Conservation (phyloP, 371 early-diverging fungal species). For the Massospora cicadina region DNA sequence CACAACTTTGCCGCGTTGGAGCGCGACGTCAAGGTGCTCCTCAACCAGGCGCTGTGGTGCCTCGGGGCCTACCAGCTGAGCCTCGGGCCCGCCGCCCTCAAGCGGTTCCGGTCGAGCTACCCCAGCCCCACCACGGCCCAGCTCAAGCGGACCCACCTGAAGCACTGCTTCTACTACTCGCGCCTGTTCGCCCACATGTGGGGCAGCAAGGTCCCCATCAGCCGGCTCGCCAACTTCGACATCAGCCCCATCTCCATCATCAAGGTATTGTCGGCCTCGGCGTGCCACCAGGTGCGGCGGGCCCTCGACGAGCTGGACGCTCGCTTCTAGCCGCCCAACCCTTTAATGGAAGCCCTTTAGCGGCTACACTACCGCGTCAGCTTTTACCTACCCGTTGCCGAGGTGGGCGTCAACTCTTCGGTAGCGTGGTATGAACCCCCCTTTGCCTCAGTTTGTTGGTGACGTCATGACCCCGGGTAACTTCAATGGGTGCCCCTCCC, state of each 20-base stretch:
- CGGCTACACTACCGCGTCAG: too few relatives aligned
- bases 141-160: not conserved
- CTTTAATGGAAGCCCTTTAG: too few relatives aligned
- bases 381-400: too few relatives aligned
- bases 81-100: not conserved
- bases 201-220: not conserved
- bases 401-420: too few relatives aligned
- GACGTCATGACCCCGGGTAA: too few relatives aligned
- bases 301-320: not conserved
- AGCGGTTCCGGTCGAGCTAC: not conserved
- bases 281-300: not conserved
- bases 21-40: not conserved
- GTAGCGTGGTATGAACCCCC: too few relatives aligned
- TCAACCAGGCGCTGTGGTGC: not conserved
- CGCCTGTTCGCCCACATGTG: not conserved
- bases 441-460: too few relatives aligned
- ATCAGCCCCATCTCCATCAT: not conserved
- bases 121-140: not conserved
- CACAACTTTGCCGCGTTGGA: not conserved
- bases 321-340: not conserved
- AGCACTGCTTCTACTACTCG: not conserved
- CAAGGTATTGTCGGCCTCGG: not conserved
- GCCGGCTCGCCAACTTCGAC: not conserved
- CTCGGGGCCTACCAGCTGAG: not conserved
- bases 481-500: too few relatives aligned